Base-by-base conservation (phyloP, 352 stramenopile genomes). In the Globisporangium cederbergense region DNA sequence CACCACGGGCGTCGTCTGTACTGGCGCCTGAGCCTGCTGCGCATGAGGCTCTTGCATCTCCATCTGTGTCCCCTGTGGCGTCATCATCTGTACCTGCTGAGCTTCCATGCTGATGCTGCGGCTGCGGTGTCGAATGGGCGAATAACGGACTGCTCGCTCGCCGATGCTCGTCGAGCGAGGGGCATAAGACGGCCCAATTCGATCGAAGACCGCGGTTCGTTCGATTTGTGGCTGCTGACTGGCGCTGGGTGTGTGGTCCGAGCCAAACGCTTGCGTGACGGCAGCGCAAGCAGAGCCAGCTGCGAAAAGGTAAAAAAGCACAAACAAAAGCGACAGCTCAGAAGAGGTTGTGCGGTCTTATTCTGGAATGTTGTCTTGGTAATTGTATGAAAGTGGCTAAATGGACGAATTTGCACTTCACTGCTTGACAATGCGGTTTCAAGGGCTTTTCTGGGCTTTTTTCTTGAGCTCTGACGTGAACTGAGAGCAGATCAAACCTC, bases 21-120 rank as follows among this genome's bases (percentile, higher is more conserved):
- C 40, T 46, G 43, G 40, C 22, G 36, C 13, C 49, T 18, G 55
- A 3, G 25, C 46, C 47, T 9, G 28, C 10, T 18, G 28, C 16
- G 36, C 40, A 3, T 46, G 40, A 18, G 38, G 1, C 38, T 47
- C 42, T 47, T 47, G 16, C 34, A 28, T 28, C 2, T 8, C 32
- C 20, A 11, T 3, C 38, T 43, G 38, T 11, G 38, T 43, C 38
- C 7, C 34, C 34, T 43, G 38, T 43, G 43, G 43, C 43, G 18
- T 2, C 14, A 10, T 49, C 43, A 49, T 22, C 45, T 25, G 32
- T 32, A 47, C 30, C 46, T 58, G 58, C 22, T 64, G 50, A 4
- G 50, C 5, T 18, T 56, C 50, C 45, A 34, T 64, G 46, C 22
- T 52, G 56, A 1, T 62, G 36, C 30, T 62, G 57, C 49, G 28